A percentile compares a stretch with the other conserved stretches of the same genome.
These are phyloP conservation scores for Phialophora tarda DNA, from an alignment of 2,329 filamentous ascomycete genomes.

Conservation along the genomic window DNA sequence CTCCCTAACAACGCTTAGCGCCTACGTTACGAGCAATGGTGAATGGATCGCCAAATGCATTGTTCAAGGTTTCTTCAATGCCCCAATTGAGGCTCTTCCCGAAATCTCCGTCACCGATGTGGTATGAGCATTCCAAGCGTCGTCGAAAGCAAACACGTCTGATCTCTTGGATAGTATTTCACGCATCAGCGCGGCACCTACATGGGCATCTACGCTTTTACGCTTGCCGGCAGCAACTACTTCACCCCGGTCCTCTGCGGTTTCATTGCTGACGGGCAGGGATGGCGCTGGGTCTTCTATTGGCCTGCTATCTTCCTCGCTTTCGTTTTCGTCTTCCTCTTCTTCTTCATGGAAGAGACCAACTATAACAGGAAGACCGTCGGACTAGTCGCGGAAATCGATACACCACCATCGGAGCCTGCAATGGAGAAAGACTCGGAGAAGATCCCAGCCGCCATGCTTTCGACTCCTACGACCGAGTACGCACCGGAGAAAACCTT, in stretches of 20 bases:
- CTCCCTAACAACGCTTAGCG: conserved; percentile 35
- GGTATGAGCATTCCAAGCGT: conserved; percentile 39
- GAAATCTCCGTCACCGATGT: conserved; percentile 56
- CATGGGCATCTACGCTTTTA: conserved; percentile 37
- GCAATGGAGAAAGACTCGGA: conserved; percentile 20
- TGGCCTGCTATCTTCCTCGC: conserved; percentile 35
- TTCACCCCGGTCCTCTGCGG: conserved; percentile 48
- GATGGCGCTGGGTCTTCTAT: conserved; percentile 40
- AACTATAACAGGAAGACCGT: conserved; percentile 31
- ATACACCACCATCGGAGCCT: conserved; percentile 23
- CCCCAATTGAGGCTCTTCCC: conserved; percentile 56
- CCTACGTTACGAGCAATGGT: conserved; percentile 53
- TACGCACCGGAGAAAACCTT: conserved; percentile 25
- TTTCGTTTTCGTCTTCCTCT: conserved; percentile 31
- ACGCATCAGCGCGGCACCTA: conserved; percentile 38
- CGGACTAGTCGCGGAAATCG: conserved; percentile 18
- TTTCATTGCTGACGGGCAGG: conserved; percentile 39
- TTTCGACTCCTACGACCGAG: conserved; percentile 2
- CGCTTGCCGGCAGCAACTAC: conserved; percentile 35
- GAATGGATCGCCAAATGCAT: conserved; percentile 58
- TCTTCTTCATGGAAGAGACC: conserved; percentile 39
- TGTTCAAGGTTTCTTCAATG: conserved; percentile 55
- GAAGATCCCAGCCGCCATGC: conserved; percentile 4
- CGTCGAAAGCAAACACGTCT: neutral
- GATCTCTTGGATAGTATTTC: conserved; percentile 42